These are phyloP conservation scores for Cystoderma amianthinum DNA, from an alignment of 768 basidiomycete genomes.

Conservation along the genomic window DNA sequence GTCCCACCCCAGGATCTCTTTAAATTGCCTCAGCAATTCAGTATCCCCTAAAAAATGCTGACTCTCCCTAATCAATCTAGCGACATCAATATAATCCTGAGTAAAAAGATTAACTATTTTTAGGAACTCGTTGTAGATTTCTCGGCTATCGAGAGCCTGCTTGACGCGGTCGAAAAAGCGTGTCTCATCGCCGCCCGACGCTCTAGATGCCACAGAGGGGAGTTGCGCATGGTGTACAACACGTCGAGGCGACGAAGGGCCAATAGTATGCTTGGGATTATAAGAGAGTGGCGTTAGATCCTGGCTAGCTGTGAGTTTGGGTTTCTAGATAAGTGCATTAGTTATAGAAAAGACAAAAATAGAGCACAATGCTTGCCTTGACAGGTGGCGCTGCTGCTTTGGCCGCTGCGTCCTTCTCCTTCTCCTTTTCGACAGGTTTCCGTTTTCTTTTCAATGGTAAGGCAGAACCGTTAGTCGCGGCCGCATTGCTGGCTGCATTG, in stretches of 20 bases:
- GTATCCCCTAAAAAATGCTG: conserved; percentile 69
- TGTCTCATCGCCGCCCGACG: conserved; percentile 36
- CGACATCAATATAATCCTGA: conserved; percentile 87
- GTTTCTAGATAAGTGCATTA: conserved; percentile 18
- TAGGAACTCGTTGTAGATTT: conserved; percentile 90
- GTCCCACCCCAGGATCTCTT: conserved; percentile 84
- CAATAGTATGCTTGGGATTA: conserved; percentile 21
- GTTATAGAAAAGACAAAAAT: conserved; percentile 13
- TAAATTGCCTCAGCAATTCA: conserved; percentile 77
- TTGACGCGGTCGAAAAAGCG: conserved; percentile 93
- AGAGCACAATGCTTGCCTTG: conserved; percentile 26
- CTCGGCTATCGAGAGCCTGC: conserved; percentile 60
- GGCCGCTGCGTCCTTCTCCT: conserved; percentile 29
- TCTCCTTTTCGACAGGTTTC: conserved; percentile 45
- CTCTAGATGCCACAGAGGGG: conserved; percentile 18
- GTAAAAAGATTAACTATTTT: conserved; percentile 93
- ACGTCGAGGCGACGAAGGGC: conserved; percentile 27
- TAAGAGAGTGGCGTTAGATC: conserved; percentile 32
- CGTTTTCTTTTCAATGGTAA: conserved; percentile 67
- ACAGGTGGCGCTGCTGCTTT: conserved; percentile 18
- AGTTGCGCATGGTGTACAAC: conserved; percentile 16
- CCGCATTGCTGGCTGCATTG: conserved; percentile 15
- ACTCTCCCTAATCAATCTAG: conserved; percentile 75
- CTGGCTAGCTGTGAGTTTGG: conserved; percentile 28
- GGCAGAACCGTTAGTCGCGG: conserved; percentile 15